Base-by-base conservation (phyloP, 1,284 basidiomycete species). In the Cryptococcus floricola region DNA sequence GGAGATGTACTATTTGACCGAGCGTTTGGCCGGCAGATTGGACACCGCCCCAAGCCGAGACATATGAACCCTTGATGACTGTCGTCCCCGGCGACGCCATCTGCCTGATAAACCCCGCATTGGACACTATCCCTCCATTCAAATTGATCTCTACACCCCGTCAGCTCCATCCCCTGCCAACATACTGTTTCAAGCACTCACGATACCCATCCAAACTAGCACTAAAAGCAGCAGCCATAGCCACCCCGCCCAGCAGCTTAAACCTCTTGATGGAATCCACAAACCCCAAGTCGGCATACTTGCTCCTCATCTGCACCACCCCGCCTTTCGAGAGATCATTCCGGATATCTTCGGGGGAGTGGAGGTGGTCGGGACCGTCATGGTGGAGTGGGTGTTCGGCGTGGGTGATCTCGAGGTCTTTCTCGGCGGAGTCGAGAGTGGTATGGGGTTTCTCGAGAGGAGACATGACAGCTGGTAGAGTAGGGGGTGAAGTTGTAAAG, bases 21-120 rank as follows among this genome's bases (percentile, higher is more conserved):
- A 65, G 23, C 42, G 59, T 60, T 51, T 70, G 68, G 16, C 63
- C 66, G 9, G 56, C 53, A 12, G 56, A 60, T 41, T 64, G 63
- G 27, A 67, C 55, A 41, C 63, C 69, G 9, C 65, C 65, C 62
- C 64, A 71, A 3, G 61, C 62, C 0, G 61, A 57, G n/a, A 71
- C 60, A 28, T 64, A 62, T 34, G 53, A 53, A 4, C 63, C 56
- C 12, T 42, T 18, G 14, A 65, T 54, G 27, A 53, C 51, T 10
- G 27, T 46, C 8, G 42, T 47, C n/a, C 61, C 62, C 9, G 50
- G 42, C 12, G 25, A 28, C 10, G 54, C 45, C 52, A 65, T 63
- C 9, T 56, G 53, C 4, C 19, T 14, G 45, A 70, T 63, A 52
- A 70, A 70, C 6, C 68, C 68, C 25, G 60, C 63, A 57, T 70